Evolutionary conservation across 2,329 filamentous ascomycete genomes (phyloP).

Genomic region (Cordyceps cicadae): DNA sequence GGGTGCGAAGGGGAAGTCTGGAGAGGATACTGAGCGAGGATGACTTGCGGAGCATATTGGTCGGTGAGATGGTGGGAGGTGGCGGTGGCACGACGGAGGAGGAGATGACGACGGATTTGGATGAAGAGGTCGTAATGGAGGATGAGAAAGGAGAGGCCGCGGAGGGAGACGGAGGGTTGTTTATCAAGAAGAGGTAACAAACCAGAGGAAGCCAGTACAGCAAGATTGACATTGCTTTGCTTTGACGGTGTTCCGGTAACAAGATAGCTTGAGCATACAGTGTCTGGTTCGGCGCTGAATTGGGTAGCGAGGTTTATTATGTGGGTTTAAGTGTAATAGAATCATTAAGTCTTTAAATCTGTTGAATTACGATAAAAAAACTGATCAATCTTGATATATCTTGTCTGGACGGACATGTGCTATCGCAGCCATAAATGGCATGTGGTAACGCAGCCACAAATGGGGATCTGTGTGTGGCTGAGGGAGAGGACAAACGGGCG

Average conservation of each 20-base stretch:
- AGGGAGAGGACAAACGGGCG: no score
- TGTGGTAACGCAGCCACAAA: no score
- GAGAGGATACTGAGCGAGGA: conserved; percentile 56
- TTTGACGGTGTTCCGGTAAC: background rate
- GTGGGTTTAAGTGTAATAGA: background rate
- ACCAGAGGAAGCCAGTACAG: background rate
- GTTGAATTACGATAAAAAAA: background rate
- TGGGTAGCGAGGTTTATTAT: background rate
- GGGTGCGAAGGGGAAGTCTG: conserved; percentile 42
- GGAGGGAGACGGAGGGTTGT: conserved; percentile 3
- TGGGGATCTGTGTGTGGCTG: no score
- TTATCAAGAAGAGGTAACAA: conserved; percentile 1
- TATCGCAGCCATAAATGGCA: no score
- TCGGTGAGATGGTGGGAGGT: conserved; percentile 23
- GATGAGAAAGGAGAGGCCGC: conserved; percentile 21
- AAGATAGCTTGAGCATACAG: background rate
- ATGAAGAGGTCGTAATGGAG: conserved; percentile 13
- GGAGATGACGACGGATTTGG: conserved; percentile 21
- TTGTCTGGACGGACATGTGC: no score
- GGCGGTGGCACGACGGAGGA: conserved; percentile 25
- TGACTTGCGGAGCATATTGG: conserved; percentile 44
- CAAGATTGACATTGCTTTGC: background rate
- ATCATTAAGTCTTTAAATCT: background rate
- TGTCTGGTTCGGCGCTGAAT: conserved; percentile 3
- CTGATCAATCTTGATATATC: no score